These are phyloP conservation scores for Cryphonectria naterciae DNA, from an alignment of 2,329 filamentous ascomycete genomes.

Conservation along the genomic window DNA sequence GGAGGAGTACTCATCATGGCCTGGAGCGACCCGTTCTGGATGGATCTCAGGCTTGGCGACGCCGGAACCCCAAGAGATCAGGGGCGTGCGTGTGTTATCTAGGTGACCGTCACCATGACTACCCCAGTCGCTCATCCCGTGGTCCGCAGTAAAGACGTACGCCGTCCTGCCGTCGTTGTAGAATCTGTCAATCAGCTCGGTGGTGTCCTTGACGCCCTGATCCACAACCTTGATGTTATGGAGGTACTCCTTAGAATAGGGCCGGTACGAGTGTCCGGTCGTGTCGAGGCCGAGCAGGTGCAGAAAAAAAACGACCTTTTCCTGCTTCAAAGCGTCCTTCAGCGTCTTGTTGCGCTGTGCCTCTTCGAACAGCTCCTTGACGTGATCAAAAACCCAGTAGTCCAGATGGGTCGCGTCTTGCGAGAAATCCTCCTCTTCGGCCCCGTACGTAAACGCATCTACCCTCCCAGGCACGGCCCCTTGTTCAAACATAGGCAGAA, in stretches of 20 bases:
- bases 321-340: slow-evolving; percentile 71
- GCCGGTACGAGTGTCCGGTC: slow-evolving; percentile 80
- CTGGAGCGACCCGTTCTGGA: slow-evolving; percentile 63
- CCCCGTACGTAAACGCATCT: slow-evolving; percentile 81
- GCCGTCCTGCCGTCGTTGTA: slow-evolving; percentile 85
- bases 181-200: slow-evolving; percentile 80
- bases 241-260: slow-evolving; percentile 94
- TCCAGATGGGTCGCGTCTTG: slow-evolving; percentile 81
- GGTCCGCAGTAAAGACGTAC: slow-evolving; percentile 95
- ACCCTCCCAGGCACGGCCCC: slow-evolving; percentile 88
- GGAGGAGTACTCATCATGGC: slow-evolving; percentile 88
- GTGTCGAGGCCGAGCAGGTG: slow-evolving; percentile 93
- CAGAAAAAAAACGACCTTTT: slow-evolving; percentile 93
- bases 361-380: slow-evolving; percentile 82
- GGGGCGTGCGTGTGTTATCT: slow-evolving; percentile 91
- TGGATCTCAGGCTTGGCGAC: slow-evolving; percentile 73
- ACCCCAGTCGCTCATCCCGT: slow-evolving; percentile 99
- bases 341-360: slow-evolving; percentile 80
- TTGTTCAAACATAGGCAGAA: slow-evolving; percentile 93
- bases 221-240: slow-evolving; percentile 95
- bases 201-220: slow-evolving; percentile 82
- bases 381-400: slow-evolving; percentile 93
- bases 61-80: slow-evolving; percentile 93
- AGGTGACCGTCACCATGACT: slow-evolving; percentile 98
- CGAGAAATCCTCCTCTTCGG: slow-evolving; percentile 89